A percentile compares a stretch with the other conserved stretches of the same genome.
These are phyloP conservation scores for Beta macrorhiza DNA, from an alignment of 179 eudicot species.

Conservation along the genomic window DNA sequence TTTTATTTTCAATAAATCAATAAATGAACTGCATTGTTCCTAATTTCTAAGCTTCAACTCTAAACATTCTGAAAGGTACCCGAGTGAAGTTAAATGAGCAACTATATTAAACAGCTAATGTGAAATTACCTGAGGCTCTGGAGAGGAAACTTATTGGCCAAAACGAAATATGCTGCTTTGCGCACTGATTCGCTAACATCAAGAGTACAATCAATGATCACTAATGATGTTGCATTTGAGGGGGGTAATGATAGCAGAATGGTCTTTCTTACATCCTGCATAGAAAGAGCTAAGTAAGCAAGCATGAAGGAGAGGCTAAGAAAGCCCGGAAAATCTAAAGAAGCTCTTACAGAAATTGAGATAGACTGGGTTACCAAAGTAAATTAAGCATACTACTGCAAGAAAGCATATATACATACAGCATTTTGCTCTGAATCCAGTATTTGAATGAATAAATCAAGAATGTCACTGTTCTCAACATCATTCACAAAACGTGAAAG, in stretches of 20 bases:
- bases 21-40: not conserved
- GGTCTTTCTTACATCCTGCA: slow-evolving; percentile 94
- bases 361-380: slow-evolving; percentile 4
- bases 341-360: too few species aligned
- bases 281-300: not conserved
- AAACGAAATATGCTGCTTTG: slow-evolving; percentile 79
- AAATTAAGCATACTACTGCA: slow-evolving; percentile 21
- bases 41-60: not conserved
- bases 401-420: slow-evolving; percentile 44
- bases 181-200: slow-evolving; percentile 94
- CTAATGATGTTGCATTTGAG: slow-evolving; percentile 62
- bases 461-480: slow-evolving; percentile 80
- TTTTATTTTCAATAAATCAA: not conserved
- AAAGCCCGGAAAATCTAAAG: too few species aligned
- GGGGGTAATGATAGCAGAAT: slow-evolving; percentile 81
- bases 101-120: not conserved
- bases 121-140: slow-evolving; percentile 83
- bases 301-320: too few species aligned
- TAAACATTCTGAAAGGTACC: not conserved
- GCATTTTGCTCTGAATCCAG: slow-evolving; percentile 75
- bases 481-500: slow-evolving; percentile 93
- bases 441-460: slow-evolving; percentile 65
- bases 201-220: slow-evolving; percentile 72
- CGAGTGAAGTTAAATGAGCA: not conserved
- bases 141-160: slow-evolving; percentile 89